Evolutionary conservation across 495 filamentous ascomycete genomes (phyloP), one percentile per base, ranked within the genome.

Genomic region (Hypoxylon cercidicola): DNA sequence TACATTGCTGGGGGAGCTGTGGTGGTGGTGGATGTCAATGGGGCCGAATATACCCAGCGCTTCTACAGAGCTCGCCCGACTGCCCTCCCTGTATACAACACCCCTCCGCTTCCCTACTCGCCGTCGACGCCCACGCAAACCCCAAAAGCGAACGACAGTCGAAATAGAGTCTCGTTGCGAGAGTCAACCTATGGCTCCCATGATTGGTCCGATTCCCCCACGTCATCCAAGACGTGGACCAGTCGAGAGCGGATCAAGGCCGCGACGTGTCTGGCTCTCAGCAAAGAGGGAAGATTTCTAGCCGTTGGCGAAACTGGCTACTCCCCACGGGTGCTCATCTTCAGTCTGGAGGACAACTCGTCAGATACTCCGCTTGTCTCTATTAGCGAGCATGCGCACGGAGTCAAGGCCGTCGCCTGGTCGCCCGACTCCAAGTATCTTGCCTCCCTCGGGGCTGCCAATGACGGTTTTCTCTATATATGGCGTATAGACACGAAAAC

Each of bases 251-350:
- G 93, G 60, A 89, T 97, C 71, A 97, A 97, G 75, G 92, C 94
- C n/a, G 91, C 93, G 1, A 97, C 93, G n/a, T 96, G 92, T 77
- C 84, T 98, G 21, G 90, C 90, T 16, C 87, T 99, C 55, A 97
- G 93, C 75, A 89, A 87, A 4, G 92, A 97, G 83, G 95, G 92
- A 43, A 89, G 85, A 60, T 92, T 91, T 72, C 83, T 99, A 39
- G 95, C 96, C 21, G 88, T 97, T 28, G 95, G 95, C 72, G 95
- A 99, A 87, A 97, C 93, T 21, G 95, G 95, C 48, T 97, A 97
- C 76, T 91, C 89, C 59, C 95, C 95, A 7, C 84, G 96, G 44
- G 91, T 98, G 4, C 82, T 97, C 44, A 88, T 99, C 35, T 99
- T 96, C 77, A 92, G 87, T 39, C 89, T 93, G 8, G 83, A 87